Evolutionary conservation across 305 asterid genomes (phyloP), one percentile per base, ranked within the genome.

Genomic region (Ruellia speciosa): DNA sequence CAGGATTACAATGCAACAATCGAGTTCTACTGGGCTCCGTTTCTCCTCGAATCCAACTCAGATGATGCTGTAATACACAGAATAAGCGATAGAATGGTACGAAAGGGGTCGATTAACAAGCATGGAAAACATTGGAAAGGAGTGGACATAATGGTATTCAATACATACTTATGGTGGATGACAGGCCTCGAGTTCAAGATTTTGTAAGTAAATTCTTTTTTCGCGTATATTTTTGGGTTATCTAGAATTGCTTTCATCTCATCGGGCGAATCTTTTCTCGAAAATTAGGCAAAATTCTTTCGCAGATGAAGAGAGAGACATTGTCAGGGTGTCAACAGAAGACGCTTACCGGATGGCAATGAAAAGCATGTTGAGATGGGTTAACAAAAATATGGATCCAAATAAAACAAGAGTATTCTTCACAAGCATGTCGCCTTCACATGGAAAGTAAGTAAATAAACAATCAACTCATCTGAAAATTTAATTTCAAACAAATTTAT

Each of bases 21-120:
- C 9, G 97, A 86, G 78, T 89, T 86, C 70, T 86, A 89, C 37
- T 89, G 97, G 97, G 97, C 97, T 5, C 97, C 97, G 7, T 86
- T 89, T 54, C 92, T 89, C 14, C 67, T 89, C 0, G 97, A 89
- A 67, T 89, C 97, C 9, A 89, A 89, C 58, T 72, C 97, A 0
- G 95, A 89, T 11, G 86, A 82, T 50, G 88, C 95, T 0, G 49
- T 69, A 5, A 69, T 70, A 6, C 92, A 86, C 61, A 74, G 94
- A 50, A 72, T 82, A 58, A 64, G 76, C 13, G 93, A 86, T 4
- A 65, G 92, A 60, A 24, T 77, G 8, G 94, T 89, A 0, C 71
- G 95, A 2, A 89, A 84, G 68, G 95, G 94, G 19, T 86, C 97
- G 12, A 86, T 89, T 33, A 77, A 82, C 55, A 72, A 67, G 68